Evolutionary conservation across 345 rosid species (phyloP).

Genomic region (Raphanus raphanistrum): DNA sequence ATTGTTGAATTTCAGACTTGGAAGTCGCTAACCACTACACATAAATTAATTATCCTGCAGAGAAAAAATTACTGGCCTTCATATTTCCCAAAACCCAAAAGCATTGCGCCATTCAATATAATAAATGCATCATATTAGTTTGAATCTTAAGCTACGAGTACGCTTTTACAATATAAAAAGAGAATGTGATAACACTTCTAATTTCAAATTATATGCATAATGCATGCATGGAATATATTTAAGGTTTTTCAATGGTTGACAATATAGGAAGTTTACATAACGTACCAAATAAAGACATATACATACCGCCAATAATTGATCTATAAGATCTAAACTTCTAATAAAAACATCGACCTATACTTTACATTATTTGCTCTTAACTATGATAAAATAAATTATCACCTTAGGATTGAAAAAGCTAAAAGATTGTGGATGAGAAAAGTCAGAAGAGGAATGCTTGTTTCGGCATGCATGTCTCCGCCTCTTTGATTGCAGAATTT

Average conservation of each 20-base stretch:
- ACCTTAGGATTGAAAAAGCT: background rate
- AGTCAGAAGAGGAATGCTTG: constrained; percentile 33
- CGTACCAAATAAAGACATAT: background rate
- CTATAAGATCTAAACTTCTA: background rate
- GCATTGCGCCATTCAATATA: background rate
- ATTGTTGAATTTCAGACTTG: constrained; percentile 24
- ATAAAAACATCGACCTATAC: background rate
- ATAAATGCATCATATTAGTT: background rate
- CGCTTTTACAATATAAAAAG: background rate
- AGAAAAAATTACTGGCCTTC: constrained; percentile 1
- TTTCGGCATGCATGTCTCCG: constrained; percentile 37
- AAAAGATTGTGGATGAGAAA: background rate
- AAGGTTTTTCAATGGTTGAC: constrained; percentile 2
- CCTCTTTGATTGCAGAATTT: constrained; percentile 20
- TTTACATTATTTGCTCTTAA: background rate
- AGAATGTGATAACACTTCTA: background rate
- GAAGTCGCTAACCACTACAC: constrained; percentile 12
- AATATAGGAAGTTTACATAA: constrained; percentile 9
- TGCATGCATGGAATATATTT: background rate
- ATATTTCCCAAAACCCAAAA: constrained; percentile 12
- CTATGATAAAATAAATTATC: background rate
- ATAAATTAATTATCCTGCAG: constrained; percentile 6
- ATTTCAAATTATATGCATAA: background rate
- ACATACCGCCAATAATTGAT: constrained; percentile 28
- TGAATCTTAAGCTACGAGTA: background rate